Percentiles rank a stretch among this genome's conserved stretches.
These are phyloP conservation scores for Mortierella claussenii DNA, from an alignment of 192 early-diverging fungal genomes.

Conservation along the genomic window DNA sequence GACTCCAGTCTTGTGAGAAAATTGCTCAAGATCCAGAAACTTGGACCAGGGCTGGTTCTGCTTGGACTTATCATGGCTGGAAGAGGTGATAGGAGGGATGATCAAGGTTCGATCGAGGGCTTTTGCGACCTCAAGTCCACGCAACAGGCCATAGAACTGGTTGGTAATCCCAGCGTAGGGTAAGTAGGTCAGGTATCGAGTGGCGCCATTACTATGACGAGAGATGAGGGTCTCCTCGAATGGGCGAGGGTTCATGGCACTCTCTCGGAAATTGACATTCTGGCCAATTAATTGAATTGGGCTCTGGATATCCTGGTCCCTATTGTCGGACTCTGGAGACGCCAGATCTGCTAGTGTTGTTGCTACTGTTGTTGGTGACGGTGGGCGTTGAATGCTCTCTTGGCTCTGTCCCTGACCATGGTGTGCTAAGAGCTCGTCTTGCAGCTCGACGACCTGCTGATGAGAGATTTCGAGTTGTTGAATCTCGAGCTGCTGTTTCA, in stretches of 20 bases:
- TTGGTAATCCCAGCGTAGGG: constrained; percentile 40
- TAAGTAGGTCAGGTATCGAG: constrained; percentile 18
- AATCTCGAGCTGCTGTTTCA: constrained; percentile 7
- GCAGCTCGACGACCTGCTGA: not conserved
- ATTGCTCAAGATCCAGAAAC: constrained; percentile 25
- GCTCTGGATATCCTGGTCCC: too few relatives aligned
- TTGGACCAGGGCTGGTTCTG: constrained; percentile 40
- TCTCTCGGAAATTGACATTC: not conserved
- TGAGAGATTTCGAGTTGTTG: constrained; percentile 2
- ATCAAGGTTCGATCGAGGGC: constrained; percentile 26
- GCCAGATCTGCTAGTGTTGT: too few relatives aligned
- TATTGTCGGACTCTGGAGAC: too few relatives aligned
- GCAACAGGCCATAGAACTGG: constrained; percentile 40
- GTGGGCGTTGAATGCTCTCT: not conserved
- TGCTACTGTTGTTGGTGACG: constrained; percentile 2
- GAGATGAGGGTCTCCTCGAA: constrained; percentile 6
- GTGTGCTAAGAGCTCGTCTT: not conserved
- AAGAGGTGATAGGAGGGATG: constrained; percentile 31
- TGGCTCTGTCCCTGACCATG: not conserved
- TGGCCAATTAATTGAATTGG: too few relatives aligned
- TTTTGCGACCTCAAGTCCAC: constrained; percentile 25
- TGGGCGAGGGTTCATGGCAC: constrained; percentile 1
- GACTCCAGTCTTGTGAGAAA: constrained; percentile 9
- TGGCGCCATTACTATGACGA: not conserved
- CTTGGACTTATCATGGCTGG: constrained; percentile 27